Base-by-base conservation (phyloP, 2,329 filamentous ascomycete genomes). In the Alternaria angustiovoidea region DNA sequence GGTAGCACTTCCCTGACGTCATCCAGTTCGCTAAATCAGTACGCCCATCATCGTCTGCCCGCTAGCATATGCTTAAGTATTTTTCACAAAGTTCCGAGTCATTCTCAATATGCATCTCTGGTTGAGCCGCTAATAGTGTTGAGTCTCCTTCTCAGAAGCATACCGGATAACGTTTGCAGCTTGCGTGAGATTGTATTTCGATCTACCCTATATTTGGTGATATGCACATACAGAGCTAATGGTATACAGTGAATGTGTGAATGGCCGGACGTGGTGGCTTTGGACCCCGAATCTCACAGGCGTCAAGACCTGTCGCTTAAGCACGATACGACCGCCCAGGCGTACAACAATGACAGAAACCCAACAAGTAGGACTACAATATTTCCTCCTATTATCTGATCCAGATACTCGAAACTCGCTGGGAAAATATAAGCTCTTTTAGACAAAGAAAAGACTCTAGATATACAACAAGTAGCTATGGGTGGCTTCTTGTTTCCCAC, bases 131-230 rank as follows among this genome's bases (percentile, higher is more conserved):
- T 6, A 36, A 22, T 24, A 12, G 5, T 26, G 2, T 3, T 8
- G 14, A 38, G 32, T 32, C 22, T 24, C 16, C 20, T n/a, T 36
- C 48, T 2, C 18, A 28, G n/a, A 6, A n/a, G 24, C 14, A 18
- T 6, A 22, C 30, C 16, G 28, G 18, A 30, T 5, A 8, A 34
- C 7, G 36, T 36, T n/a, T 4, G 18, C 24, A 12, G 32, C 22
- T 24, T 22, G 22, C 18, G 14, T 20, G n/a, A 16, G 24, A 24
- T n/a, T 12, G 20, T n/a, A 22, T 30, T n/a, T 49, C 12, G 11
- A 6, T 46, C n/a, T 59, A 56, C 57, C 57, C 12, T 28, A 59
- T 59, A 36, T 38, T 51, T 38, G 8, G 22, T 51, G 20, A 22
- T 51, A 56, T 56, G 12, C 38, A 59, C 38, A 34, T 36, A 39